Percentiles rank a stretch among this genome's conserved stretches.
These are phyloP conservation scores for Phenoliferia sp. DNA, from an alignment of 1,284 basidiomycete genomes.

Conservation along the genomic window DNA sequence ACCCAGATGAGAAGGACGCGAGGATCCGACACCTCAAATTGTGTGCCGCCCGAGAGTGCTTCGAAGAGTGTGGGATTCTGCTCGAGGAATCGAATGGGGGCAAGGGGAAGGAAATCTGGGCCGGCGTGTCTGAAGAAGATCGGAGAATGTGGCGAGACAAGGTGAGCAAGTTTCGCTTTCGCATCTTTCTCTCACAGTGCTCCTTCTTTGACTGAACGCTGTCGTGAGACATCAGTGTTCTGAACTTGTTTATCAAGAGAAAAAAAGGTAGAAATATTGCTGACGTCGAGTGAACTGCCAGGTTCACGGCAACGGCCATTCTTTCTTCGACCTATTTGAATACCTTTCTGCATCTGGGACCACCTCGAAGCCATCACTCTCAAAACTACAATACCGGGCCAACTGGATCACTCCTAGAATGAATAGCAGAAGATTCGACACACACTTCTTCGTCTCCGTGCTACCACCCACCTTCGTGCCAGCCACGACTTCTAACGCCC, in stretches of 20 bases:
- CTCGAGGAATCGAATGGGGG: slow-evolving; percentile 10
- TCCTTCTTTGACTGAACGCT: too few relatives aligned
- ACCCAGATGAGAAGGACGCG: background rate
- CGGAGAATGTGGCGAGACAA: slow-evolving; percentile 17
- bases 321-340: slow-evolving; percentile 3
- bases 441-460: slow-evolving; percentile 35
- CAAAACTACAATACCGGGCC: slow-evolving; percentile 19
- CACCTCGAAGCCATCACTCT: background rate
- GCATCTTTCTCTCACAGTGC: too few relatives aligned
- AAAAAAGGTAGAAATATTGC: background rate
- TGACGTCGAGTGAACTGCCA: background rate
- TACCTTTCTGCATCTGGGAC: background rate
- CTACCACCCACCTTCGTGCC: background rate
- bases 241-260: too few relatives aligned
- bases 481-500: background rate
- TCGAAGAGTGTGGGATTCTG: slow-evolving; percentile 37
- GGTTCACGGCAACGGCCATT: background rate
- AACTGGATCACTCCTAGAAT: slow-evolving; percentile 19
- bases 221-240: too few relatives aligned
- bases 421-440: slow-evolving; percentile 37
- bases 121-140: background rate
- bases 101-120: slow-evolving; percentile 7
- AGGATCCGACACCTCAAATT: slow-evolving; percentile 20
- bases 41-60: slow-evolving; percentile 36
- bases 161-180: too few relatives aligned